These are phyloP conservation scores for Cercospora zeina DNA, from an alignment of 2,329 filamentous ascomycete genomes.

Conservation along the genomic window DNA sequence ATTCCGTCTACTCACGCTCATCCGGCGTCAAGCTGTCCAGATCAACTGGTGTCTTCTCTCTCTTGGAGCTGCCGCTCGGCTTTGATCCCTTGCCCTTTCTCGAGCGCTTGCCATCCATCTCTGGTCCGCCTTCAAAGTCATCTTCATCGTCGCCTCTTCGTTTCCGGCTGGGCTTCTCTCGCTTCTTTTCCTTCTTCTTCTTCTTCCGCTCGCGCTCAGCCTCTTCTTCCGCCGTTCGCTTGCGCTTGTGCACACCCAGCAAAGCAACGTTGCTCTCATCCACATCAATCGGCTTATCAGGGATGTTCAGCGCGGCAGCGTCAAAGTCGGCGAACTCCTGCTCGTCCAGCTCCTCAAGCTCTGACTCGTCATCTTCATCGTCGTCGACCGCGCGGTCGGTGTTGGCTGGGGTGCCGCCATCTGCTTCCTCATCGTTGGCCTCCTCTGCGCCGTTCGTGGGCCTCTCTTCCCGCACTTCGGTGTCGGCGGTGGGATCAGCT, in stretches of 20 bases:
- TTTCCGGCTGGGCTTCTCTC: constrained; percentile 30
- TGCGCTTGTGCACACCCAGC: constrained; percentile 64
- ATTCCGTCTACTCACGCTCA: constrained; percentile 60
- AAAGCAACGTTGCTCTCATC: constrained; percentile 63
- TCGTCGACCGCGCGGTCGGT: constrained; percentile 43
- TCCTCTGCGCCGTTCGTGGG: constrained; percentile 26
- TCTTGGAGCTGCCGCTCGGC: constrained; percentile 47
- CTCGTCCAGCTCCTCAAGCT: constrained; percentile 64
- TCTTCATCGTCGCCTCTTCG: constrained; percentile 26
- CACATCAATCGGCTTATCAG: constrained; percentile 60
- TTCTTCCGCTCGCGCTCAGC: constrained; percentile 59
- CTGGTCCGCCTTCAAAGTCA: constrained; percentile 45
- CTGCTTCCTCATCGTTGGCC: constrained; percentile 32
- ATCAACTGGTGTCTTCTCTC: constrained; percentile 60
- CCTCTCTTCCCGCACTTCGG: constrained; percentile 45
- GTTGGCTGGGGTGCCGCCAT: constrained; percentile 24
- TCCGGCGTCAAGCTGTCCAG: constrained; percentile 81
- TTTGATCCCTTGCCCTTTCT: constrained; percentile 48
- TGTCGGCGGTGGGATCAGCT: constrained; percentile 47
- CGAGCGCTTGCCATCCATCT: constrained; percentile 56
- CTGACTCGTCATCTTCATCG: constrained; percentile 61
- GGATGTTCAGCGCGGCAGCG: constrained; percentile 60
- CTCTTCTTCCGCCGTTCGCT: constrained; percentile 62
- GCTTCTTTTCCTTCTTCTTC: constrained; percentile 33
- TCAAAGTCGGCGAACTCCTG: constrained; percentile 67